These are phyloP conservation scores for Closterium sp. DNA, from an alignment of 139 green algal genomes.

Conservation along the genomic window DNA sequence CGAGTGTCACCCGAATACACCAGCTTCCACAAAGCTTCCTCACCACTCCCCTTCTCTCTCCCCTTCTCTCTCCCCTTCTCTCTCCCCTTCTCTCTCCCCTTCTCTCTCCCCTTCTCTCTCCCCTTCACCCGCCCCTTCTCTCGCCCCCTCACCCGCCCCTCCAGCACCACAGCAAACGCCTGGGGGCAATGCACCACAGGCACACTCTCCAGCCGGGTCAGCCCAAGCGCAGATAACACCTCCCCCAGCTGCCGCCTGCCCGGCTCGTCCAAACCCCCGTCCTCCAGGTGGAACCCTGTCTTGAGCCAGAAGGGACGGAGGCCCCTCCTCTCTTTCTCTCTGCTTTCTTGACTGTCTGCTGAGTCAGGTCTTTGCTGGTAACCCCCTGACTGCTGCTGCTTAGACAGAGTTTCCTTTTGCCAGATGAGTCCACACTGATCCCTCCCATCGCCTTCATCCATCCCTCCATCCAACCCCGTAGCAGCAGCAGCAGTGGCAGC, in stretches of 20 bases:
- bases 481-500: background rate
- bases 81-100: too few relatives aligned
- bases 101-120: background rate
- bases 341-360: background rate
- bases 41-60: background rate
- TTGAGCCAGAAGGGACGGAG: background rate
- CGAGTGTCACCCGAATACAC: conserved; percentile 91
- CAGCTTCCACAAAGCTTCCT: conserved; percentile 51
- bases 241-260: background rate
- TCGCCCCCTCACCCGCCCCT: conserved; percentile 56
- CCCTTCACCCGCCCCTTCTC: conserved; percentile 43
- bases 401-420: background rate
- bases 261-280: background rate
- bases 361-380: background rate
- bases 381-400: background rate
- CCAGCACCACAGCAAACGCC: conserved; percentile 73
- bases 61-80: too few relatives aligned
- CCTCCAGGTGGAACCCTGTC: background rate
- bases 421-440: background rate
- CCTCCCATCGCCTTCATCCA: background rate
- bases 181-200: conserved; percentile 73
- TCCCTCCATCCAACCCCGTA: background rate
- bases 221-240: conserved; percentile 51
- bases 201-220: conserved; percentile 66
- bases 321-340: background rate